Evolutionary conservation across 352 stramenopile genomes (phyloP).

Genomic region (Pseudoperonospora humuli): DNA sequence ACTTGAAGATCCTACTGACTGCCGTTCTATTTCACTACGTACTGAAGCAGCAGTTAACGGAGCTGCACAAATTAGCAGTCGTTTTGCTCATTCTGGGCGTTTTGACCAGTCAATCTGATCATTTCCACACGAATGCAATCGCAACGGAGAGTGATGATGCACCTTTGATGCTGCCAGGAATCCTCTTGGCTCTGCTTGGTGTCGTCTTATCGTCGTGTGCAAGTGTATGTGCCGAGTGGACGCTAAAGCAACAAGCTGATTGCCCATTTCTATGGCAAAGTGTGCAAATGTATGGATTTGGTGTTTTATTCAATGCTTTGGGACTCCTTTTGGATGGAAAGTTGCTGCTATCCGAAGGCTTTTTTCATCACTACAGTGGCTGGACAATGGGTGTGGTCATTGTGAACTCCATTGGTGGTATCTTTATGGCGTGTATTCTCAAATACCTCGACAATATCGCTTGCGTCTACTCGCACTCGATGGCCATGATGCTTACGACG

Average conservation of each 20-base stretch:
- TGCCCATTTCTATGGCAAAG: slow-evolving; percentile 81
- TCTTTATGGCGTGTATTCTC: slow-evolving; percentile 77
- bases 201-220: slow-evolving; percentile 76
- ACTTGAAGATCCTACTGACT: slow-evolving; percentile 83
- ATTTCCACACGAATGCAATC: slow-evolving; percentile 8
- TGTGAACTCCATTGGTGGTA: slow-evolving; percentile 67
- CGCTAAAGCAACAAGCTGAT: slow-evolving; percentile 60
- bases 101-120: slow-evolving; percentile 70
- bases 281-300: slow-evolving; percentile 63
- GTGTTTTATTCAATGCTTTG: slow-evolving; percentile 68
- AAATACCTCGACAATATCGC: slow-evolving; percentile 87
- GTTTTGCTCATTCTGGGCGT: slow-evolving; percentile 70
- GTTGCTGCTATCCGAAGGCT: slow-evolving; percentile 19
- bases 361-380: slow-evolving; percentile 71
- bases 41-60: slow-evolving; percentile 51
- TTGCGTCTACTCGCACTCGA: slow-evolving; percentile 73
- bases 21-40: slow-evolving; percentile 76
- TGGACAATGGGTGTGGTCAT: slow-evolving; percentile 67
- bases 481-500: slow-evolving; percentile 87
- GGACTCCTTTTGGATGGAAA: slow-evolving; percentile 38
- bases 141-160: slow-evolving; percentile 2
- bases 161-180: slow-evolving; percentile 26
- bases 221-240: slow-evolving; percentile 82
- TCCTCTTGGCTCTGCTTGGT: slow-evolving; percentile 51
- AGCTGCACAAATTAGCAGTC: slow-evolving; percentile 71